Percentiles rank a stretch among this genome's conserved stretches.
phyloP scores from a whole-genome alignment of 768 basidiomycete genomes.

The Calvatia gigantea region DNA sequence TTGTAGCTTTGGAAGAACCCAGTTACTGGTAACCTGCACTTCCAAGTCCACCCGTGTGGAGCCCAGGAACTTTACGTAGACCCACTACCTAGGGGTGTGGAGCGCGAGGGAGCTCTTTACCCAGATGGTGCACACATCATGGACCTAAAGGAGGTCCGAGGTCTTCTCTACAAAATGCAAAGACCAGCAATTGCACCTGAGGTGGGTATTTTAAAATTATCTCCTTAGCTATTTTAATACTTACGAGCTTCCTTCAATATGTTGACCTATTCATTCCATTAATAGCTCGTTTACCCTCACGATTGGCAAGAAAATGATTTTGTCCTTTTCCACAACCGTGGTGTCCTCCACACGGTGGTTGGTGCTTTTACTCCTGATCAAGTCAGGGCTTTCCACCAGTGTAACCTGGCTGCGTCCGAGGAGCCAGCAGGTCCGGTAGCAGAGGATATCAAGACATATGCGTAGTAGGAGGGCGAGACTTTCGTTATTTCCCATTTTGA shows the following conservation, averaged over 20 bases:
- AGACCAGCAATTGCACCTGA: slow-evolving; percentile 82
- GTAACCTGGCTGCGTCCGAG: slow-evolving; percentile 80
- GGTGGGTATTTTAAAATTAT: slow-evolving; percentile 36
- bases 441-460: slow-evolving; percentile 66
- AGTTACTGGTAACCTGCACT: slow-evolving; percentile 74
- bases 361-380: slow-evolving; percentile 67
- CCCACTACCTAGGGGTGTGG: slow-evolving; percentile 63
- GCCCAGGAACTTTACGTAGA: slow-evolving; percentile 62
- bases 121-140: slow-evolving; percentile 80
- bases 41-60: slow-evolving; percentile 89
- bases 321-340: slow-evolving; percentile 84
- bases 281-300: slow-evolving; percentile 79
- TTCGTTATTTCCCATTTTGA: background rate
- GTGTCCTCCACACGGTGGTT: slow-evolving; percentile 78
- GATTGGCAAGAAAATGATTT: slow-evolving; percentile 78
- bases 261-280: background rate
- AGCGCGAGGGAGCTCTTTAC: slow-evolving; percentile 63
- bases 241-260: background rate
- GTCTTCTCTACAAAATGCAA: slow-evolving; percentile 81
- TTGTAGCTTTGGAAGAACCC: slow-evolving; percentile 89
- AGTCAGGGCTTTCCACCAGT: slow-evolving; percentile 79
- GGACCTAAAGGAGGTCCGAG: slow-evolving; percentile 69
- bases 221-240: background rate
- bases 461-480: slow-evolving; percentile 23
- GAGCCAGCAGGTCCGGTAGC: slow-evolving; percentile 63